phyloP scores from a whole-genome alignment of 306 rosid genomes.

The Lathyrus aphaca region DNA sequence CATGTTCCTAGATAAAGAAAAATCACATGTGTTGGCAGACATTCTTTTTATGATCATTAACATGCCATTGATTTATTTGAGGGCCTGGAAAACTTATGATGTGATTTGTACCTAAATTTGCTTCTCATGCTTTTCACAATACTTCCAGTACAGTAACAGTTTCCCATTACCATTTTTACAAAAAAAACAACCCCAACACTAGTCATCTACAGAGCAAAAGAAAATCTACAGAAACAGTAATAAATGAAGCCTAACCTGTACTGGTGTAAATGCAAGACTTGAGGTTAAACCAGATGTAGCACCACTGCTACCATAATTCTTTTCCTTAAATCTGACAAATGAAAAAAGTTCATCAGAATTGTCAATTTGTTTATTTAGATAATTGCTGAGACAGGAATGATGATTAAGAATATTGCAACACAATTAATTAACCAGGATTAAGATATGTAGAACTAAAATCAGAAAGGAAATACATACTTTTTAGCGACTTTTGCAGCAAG shows the following conservation, averaged over 20 bases:
- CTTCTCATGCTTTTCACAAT: background rate
- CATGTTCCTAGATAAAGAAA: background rate
- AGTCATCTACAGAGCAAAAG: slow-evolving; percentile 10
- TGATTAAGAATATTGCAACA: slow-evolving; percentile 11
- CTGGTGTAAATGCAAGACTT: slow-evolving; percentile 97
- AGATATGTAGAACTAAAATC: slow-evolving; percentile 22
- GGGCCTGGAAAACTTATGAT: background rate
- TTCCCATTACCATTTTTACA: slow-evolving; percentile 3
- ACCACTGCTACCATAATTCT: slow-evolving; percentile 83
- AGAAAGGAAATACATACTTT: slow-evolving; percentile 53
- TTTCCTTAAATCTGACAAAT: slow-evolving; percentile 84
- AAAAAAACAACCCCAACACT: background rate
- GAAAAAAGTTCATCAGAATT: slow-evolving; percentile 27
- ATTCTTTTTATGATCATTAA: background rate
- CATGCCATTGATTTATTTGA: background rate
- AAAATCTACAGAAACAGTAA: slow-evolving; percentile 11
- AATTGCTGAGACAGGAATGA: background rate
- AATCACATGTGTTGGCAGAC: background rate
- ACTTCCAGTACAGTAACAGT: slow-evolving; percentile 10
- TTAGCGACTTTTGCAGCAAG: slow-evolving; percentile 93
- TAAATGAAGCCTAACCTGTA: slow-evolving; percentile 63
- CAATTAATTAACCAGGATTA: slow-evolving; percentile 24
- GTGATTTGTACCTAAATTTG: background rate
- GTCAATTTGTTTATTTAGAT: slow-evolving; percentile 2
- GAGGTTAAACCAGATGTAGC: slow-evolving; percentile 92